phyloP scores from a whole-genome alignment of 306 rosid genomes.

The Pyrus pyrifolia region DNA sequence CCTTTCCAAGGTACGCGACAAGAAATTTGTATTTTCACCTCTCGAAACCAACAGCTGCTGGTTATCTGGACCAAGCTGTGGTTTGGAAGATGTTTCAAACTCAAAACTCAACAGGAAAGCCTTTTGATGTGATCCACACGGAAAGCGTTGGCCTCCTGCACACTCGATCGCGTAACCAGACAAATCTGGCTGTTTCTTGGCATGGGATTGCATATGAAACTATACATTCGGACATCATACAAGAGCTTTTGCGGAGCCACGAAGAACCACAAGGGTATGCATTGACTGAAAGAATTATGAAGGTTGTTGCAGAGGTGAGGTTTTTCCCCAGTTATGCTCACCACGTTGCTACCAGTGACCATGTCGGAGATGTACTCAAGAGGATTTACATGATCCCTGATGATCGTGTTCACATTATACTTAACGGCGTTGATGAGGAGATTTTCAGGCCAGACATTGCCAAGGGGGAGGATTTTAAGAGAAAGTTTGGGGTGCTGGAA shows the following conservation, averaged over 20 bases:
- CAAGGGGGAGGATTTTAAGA: conserved; percentile 35
- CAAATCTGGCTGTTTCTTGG: conserved; percentile 57
- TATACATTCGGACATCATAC: conserved; percentile 38
- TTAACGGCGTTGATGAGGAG: conserved; percentile 64
- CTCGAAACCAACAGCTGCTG: conserved; percentile 57
- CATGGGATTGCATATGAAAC: conserved; percentile 55
- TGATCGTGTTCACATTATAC: conserved; percentile 58
- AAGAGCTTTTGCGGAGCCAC: conserved; percentile 30
- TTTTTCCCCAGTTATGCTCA: conserved; percentile 59
- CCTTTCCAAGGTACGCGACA: conserved; percentile 17
- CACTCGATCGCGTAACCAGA: conserved; percentile 33
- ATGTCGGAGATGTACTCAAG: conserved; percentile 58
- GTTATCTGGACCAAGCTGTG: conserved; percentile 56
- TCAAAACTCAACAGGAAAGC: conserved; percentile 42
- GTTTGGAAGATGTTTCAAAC: conserved; percentile 60
- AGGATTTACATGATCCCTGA: conserved; percentile 68
- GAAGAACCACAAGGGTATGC: conserved; percentile 38
- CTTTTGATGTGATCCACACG: conserved; percentile 58
- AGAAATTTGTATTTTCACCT: conserved; percentile 47
- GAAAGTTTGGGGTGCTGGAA: conserved; percentile 28
- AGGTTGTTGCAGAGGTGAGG: conserved; percentile 49
- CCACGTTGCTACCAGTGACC: conserved; percentile 72
- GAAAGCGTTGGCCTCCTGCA: conserved; percentile 63
- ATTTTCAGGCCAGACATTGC: conserved; percentile 47
- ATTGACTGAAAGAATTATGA: conserved; percentile 36